Conservation (phyloP, 106 monocot species). For the Allium sativum region DNA sequence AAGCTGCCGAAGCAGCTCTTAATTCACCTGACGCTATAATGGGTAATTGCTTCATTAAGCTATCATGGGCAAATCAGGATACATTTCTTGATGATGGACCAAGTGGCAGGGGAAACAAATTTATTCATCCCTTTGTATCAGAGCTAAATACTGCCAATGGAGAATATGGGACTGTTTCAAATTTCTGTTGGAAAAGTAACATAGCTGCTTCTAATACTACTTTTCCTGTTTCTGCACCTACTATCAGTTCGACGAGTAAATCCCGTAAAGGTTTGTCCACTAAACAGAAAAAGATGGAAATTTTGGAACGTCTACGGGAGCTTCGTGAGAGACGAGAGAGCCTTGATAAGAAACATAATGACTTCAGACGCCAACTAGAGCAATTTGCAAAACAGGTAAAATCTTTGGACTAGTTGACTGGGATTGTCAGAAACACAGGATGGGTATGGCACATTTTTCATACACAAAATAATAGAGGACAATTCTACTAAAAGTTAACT, state of each 20-base stretch:
- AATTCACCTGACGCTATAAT: slow-evolving; percentile 93
- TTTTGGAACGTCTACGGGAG: slow-evolving; percentile 71
- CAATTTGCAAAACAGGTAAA: slow-evolving; percentile 82
- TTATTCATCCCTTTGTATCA: slow-evolving; percentile 8
- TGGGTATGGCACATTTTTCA: neutral
- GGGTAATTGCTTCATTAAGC: slow-evolving; percentile 95
- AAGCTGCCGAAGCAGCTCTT: slow-evolving; percentile 92
- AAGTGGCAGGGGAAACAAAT: slow-evolving; percentile 5
- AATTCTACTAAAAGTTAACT: neutral
- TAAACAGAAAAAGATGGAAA: slow-evolving; percentile 44
- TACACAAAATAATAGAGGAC: neutral
- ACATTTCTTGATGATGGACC: slow-evolving; percentile 49
- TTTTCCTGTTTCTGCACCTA: slow-evolving; percentile 5
- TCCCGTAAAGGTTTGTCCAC: slow-evolving; percentile 22
- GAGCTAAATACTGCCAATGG: slow-evolving; percentile 12
- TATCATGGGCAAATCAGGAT: slow-evolving; percentile 95
- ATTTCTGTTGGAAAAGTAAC: slow-evolving; percentile 21
- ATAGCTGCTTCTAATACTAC: slow-evolving; percentile 17
- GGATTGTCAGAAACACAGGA: neutral
- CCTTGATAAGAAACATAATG: slow-evolving; percentile 70
- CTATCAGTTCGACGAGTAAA: slow-evolving; percentile 23
- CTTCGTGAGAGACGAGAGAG: slow-evolving; percentile 80
- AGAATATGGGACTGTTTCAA: slow-evolving; percentile 28
- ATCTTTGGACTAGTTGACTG: neutral
- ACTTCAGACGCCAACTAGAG: slow-evolving; percentile 66